phyloP scores from a whole-genome alignment of 2,329 filamentous ascomycete species.

The Phyllosticta citrichinensis region DNA sequence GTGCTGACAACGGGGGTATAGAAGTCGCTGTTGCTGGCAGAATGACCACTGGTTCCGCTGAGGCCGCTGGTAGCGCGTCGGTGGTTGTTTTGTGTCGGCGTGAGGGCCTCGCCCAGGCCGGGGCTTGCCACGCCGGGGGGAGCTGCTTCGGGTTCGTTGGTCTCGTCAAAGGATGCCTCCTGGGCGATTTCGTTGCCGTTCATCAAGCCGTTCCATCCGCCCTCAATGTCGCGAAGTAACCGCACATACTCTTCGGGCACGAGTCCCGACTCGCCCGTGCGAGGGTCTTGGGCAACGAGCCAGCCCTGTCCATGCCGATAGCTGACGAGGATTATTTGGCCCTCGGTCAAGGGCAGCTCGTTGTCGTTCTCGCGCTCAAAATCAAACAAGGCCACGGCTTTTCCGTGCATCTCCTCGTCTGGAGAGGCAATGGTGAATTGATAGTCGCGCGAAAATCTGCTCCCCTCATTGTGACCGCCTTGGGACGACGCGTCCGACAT shows the following conservation, averaged over 20 bases:
- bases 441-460: slow-evolving; percentile 81
- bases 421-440: slow-evolving; percentile 91
- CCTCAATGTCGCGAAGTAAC: slow-evolving; percentile 84
- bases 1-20: slow-evolving; percentile 40
- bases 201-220: slow-evolving; percentile 52
- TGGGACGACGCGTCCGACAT: slow-evolving; percentile 7
- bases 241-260: slow-evolving; percentile 96
- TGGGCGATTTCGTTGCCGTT: slow-evolving; percentile 16
- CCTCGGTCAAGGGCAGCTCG: slow-evolving; percentile 82
- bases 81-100: slow-evolving; percentile 29
- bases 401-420: slow-evolving; percentile 96
- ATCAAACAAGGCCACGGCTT: slow-evolving; percentile 89
- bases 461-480: slow-evolving; percentile 50
- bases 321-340: slow-evolving; percentile 91
- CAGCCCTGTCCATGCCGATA: slow-evolving; percentile 95
- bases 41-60: slow-evolving; percentile 1
- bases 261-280: slow-evolving; percentile 84
- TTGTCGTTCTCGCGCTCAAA: slow-evolving; percentile 95
- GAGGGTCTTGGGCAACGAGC: slow-evolving; percentile 93
- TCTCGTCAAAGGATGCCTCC: background rate
- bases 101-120: slow-evolving; percentile 25
- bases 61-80: slow-evolving; percentile 12
- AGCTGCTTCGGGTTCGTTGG: background rate
- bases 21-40: slow-evolving; percentile 4
- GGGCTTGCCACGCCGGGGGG: background rate